Base-by-base conservation (phyloP, 2,329 filamentous ascomycete genomes). In the Penicillium sp. region DNA sequence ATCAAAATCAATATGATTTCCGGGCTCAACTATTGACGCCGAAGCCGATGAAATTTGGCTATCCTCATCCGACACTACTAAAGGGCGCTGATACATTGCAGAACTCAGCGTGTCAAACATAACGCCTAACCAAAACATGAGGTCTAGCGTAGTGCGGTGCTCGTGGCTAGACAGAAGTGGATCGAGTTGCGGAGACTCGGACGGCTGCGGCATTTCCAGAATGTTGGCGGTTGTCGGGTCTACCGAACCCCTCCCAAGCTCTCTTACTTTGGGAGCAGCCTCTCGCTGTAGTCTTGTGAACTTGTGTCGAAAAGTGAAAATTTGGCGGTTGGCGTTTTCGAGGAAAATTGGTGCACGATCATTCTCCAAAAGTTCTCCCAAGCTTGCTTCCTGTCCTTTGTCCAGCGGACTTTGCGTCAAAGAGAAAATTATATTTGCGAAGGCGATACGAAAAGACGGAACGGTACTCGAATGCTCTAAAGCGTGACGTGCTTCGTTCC, bases 61-160 rank as follows among this genome's bases (percentile, higher is more conserved):
- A 51, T 80, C 77, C 57, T 78, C 77, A 55, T 79, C 76, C 2
- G 72, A 75, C 6, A 79, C 71, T 0, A 78, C 73, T 0, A 77
- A 63, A 3, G 77, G 74, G 1, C 76, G 74, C 47, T 76, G 72
- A 48, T 79, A 75, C 73, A 85, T 81, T 1, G 80, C 80, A 0
- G 82, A 77, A 0, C 79, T 82, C 9, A 84, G 67, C 0, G 82
- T 84, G 60, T 85, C 82, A 46, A 83, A 81, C 82, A 85, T 85
- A 44, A 84, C 72, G 0, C 79, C 80, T 16, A 85, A 70, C 82
- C 82, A 85, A 61, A 81, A 84, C 3, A 85, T 62, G 12, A 85
- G 68, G 13, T 80, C 75, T 27, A 85, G 72, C 0, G 82, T 84
- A 12, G 75, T 69, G 18, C 69, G 68, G 65, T 79, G 69, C 18